These are phyloP conservation scores for Alternaria atra DNA, from an alignment of 2,329 filamentous ascomycete species.

Conservation along the genomic window DNA sequence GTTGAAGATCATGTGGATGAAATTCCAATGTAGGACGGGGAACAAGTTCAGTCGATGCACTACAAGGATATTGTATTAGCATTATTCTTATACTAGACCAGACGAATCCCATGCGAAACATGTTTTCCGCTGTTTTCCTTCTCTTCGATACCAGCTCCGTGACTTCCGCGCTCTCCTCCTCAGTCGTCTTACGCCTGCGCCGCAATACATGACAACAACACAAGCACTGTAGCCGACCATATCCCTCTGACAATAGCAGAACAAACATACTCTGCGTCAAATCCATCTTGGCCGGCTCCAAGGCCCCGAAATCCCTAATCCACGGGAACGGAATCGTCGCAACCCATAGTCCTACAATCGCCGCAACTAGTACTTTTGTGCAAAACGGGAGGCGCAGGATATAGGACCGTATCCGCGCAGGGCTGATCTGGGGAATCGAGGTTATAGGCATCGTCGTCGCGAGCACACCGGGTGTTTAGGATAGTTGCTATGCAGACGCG, in stretches of 20 bases:
- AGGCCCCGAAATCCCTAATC: conserved; percentile 78
- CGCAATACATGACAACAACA: neutral
- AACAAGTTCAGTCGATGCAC: conserved; percentile 95
- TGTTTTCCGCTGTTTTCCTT: neutral
- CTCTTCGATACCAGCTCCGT: neutral
- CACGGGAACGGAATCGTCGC: conserved; percentile 74
- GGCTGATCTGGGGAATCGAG: conserved; percentile 70
- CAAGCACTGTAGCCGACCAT: neutral
- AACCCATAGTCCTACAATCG: conserved; percentile 75
- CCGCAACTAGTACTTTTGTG: conserved; percentile 73
- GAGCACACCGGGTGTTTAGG: conserved; percentile 21
- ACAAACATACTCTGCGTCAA: conserved; percentile 71
- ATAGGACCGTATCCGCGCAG: conserved; percentile 79
- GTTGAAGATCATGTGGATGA: conserved; percentile 84
- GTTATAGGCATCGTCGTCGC: conserved; percentile 45
- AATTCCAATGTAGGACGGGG: conserved; percentile 81
- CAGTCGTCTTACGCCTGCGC: conserved; percentile 4
- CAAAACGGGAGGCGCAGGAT: conserved; percentile 86
- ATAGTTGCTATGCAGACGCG: conserved; percentile 23
- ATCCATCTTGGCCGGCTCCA: conserved; percentile 79
- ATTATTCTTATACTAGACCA: conserved; percentile 6
- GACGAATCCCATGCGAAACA: neutral
- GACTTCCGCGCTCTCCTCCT: neutral
- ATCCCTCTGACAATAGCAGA: neutral
- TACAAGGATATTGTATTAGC: conserved; percentile 51